Conservation (phyloP, 208 protist species). For the Trypanosoma cruzi region DNA sequence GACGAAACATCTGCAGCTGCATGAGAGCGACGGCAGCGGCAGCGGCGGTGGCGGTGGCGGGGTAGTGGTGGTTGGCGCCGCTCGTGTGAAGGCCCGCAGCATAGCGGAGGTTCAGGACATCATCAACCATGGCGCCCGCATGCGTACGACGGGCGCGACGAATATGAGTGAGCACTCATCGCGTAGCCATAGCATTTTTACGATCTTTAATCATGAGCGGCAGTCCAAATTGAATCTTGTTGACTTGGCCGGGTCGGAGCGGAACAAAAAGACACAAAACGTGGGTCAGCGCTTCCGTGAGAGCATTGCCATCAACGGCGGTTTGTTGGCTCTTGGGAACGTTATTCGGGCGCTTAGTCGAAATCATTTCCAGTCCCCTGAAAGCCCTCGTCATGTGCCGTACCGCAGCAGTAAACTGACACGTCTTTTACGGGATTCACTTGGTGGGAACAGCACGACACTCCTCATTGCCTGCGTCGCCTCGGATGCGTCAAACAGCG, state of each 20-base stretch:
- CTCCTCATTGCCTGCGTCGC: conserved; percentile 90
- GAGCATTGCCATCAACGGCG: conserved; percentile 93
- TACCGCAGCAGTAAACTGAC: conserved; percentile 93
- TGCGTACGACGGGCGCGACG: conserved; percentile 90
- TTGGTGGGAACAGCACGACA: conserved; percentile 88
- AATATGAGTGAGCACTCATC: conserved; percentile 88
- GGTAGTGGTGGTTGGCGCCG: conserved; percentile 57
- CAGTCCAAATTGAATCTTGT: conserved; percentile 90
- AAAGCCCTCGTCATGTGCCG: conserved; percentile 60
- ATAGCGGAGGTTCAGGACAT: conserved; percentile 66
- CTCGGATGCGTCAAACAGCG: conserved; percentile 60
- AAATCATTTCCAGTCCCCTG: conserved; percentile 36
- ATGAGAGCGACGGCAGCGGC: conserved; percentile 36
- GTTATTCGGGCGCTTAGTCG: conserved; percentile 91
- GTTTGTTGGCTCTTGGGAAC: conserved; percentile 92
- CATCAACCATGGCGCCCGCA: conserved; percentile 70
- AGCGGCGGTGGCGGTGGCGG: neutral
- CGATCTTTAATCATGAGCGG: conserved; percentile 71
- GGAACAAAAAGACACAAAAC: conserved; percentile 83
- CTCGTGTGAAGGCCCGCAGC: conserved; percentile 47
- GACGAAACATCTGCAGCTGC: conserved; percentile 42
- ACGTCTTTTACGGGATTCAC: conserved; percentile 86
- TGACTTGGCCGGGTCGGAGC: conserved; percentile 93
- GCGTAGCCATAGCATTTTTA: conserved; percentile 94
- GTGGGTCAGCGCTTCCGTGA: conserved; percentile 89